Evolutionary conservation across 129 eudicot genomes (phyloP).

Genomic region (Pulicaria dysenterica): DNA sequence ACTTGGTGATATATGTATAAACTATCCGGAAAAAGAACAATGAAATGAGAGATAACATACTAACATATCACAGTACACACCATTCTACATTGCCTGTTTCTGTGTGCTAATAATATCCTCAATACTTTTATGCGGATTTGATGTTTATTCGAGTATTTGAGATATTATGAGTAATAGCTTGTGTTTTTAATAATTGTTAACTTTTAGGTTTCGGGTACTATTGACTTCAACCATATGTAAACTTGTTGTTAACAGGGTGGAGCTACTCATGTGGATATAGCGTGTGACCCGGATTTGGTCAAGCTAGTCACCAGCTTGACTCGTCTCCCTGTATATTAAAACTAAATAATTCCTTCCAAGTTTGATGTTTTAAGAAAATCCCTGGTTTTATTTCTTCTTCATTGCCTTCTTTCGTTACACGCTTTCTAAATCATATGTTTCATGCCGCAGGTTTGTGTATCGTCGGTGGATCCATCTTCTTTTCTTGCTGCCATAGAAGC

Average conservation of each 20-base stretch:
- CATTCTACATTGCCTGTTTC: too few species aligned
- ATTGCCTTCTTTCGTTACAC: neutral
- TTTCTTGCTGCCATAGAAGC: constrained; percentile 93
- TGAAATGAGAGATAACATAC: too few species aligned
- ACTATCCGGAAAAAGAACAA: too few species aligned
- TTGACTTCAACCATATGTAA: neutral
- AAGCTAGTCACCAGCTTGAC: constrained; percentile 80
- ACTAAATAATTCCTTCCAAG: constrained; percentile 1
- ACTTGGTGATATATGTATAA: too few species aligned
- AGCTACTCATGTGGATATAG: constrained; percentile 96
- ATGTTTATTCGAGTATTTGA: neutral
- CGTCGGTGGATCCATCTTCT: constrained; percentile 87
- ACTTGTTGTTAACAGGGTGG: constrained; percentile 64
- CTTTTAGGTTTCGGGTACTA: neutral
- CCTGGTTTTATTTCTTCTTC: neutral
- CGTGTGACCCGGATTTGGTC: constrained; percentile 92
- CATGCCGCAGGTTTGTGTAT: constrained; percentile 75
- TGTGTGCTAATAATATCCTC: too few species aligned
- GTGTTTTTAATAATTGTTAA: neutral
- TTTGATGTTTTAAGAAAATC: neutral
- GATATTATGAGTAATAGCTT: too few species aligned
- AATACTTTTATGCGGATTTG: neutral
- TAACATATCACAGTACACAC: too few species aligned
- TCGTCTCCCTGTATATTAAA: constrained; percentile 66
- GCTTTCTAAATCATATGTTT: neutral